Evolutionary conservation across 495 filamentous ascomycete species (phyloP), one percentile per base, ranked within the genome.

Genomic region (Aspergillus affinis): DNA sequence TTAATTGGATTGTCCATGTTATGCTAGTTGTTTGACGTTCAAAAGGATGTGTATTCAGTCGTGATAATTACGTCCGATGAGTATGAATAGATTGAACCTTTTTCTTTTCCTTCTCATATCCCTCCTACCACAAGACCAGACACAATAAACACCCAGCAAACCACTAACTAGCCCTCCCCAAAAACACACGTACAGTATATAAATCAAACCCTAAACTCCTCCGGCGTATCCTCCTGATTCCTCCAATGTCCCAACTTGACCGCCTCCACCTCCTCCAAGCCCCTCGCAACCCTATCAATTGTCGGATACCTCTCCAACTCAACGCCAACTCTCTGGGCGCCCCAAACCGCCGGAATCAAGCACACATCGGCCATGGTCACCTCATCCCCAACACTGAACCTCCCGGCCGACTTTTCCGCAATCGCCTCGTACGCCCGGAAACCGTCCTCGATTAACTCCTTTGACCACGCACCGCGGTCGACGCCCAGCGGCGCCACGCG

Each of bases 341-440:
- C 76, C 76, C 78, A 82, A 20, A 77, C 77, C 29, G 80, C 80
- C 27, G 80, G 81, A 48, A 80, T 65, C 50, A 85, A 65, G 54
- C 73, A 76, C n/a, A 83, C 69, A 75, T 85, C 82, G 48, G 82
- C 82, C 54, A 82, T 51, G 0, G 75, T 79, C 10, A 84, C 69
- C 49, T 62, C 48, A 70, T 85, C 81, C 0, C 81, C 82, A 29
- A 83, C 76, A 48, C 76, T 80, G 59, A 78, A 84, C 49, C 49
- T 58, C 20, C 81, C 80, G 18, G 76, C 78, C 13, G 69, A 68
- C 0, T 51, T 19, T 12, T 59, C 49, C 18, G 72, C 63, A 52
- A 73, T 51, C 19, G 61, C 57, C 61, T 85, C 82, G 62, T 82
- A 85, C 15, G 80, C 80, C 12, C 55, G 49, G 6, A 84, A 65